Evolutionary conservation across 1,284 basidiomycete species (phyloP), one percentile per base, ranked within the genome.

Genomic region (Dichomitus squalens): DNA sequence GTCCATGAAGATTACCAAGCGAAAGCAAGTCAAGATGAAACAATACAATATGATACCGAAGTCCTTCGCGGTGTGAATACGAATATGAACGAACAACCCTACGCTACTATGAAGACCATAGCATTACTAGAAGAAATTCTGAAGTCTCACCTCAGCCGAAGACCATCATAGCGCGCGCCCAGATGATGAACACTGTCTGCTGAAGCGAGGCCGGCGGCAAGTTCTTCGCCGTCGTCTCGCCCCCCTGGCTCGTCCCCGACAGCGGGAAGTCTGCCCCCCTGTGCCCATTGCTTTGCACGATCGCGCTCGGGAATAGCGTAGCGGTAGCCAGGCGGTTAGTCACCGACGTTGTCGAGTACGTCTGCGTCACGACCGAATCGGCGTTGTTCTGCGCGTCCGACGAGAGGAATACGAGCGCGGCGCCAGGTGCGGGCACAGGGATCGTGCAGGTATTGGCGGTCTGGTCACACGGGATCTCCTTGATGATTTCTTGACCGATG

Each of bases 401-500:
- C 5, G 74, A 76, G 36, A 86, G 68, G 75, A 81, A 85, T 41
- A 85, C 83, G 57, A 86, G 66, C 4, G 81, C 83, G 49, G 80
- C 72, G n/a, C 75, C 76, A 0, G 84, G 83, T 1, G 80, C 83
- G 12, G 76, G 75, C 8, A 86, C 80, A 0, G 71, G 71, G n/a
- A 86, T 68, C 4, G 68, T 52, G 63, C 84, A 86, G 6, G 70
- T 70, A 36, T 76, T 74, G 57, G 73, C 67, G 4, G 64, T 50
- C 21, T 67, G 68, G 63, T 78, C 72, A 68, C 83, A 85, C 4
- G 67, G 44, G 44, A 83, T 72, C 0, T 73, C 75, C 38, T 73
- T 60, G 1, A 81, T 77, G 18, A 69, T 56, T 16, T 76, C 69
- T 12, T 66, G 64, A 25, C 80, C 80, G 25, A 68, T 63, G 1